Conservation (phyloP, 2,329 filamentous ascomycete genomes). For the Alternaria longipes region DNA sequence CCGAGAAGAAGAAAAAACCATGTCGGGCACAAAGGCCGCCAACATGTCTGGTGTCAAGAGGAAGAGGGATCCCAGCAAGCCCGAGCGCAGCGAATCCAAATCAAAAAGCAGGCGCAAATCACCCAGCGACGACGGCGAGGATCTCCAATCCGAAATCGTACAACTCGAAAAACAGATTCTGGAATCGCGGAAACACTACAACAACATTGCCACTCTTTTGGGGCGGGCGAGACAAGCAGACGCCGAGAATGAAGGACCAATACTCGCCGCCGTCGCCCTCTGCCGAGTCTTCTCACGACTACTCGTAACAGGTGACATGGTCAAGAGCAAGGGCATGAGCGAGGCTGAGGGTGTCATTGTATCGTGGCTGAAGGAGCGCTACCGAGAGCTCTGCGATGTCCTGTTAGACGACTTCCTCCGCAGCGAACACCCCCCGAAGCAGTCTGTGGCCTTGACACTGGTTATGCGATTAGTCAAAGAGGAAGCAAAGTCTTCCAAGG, state of each 20-base stretch:
- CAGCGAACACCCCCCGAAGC: constrained; percentile 66
- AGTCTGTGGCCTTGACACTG: constrained; percentile 77
- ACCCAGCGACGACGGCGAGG: constrained; percentile 47
- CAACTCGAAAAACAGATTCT: constrained; percentile 81
- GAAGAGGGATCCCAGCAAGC: constrained; percentile 51
- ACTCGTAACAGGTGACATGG: constrained; percentile 76
- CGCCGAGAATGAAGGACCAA: constrained; percentile 63
- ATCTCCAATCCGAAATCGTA: constrained; percentile 72
- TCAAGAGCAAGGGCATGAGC: constrained; percentile 69
- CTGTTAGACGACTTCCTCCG: constrained; percentile 68
- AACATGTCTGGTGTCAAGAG: constrained; percentile 53
- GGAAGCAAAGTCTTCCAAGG: constrained; percentile 60
- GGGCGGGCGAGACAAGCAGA: constrained; percentile 61
- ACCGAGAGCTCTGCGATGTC: constrained; percentile 73
- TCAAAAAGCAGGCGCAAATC: constrained; percentile 47
- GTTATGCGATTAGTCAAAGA: constrained; percentile 86
- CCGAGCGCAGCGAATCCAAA: constrained; percentile 52
- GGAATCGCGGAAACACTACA: constrained; percentile 89
- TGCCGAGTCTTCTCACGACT: constrained; percentile 87
- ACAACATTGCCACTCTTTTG: constrained; percentile 82
- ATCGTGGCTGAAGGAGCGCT: constrained; percentile 79
- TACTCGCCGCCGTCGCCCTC: constrained; percentile 79
- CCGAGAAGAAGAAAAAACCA: constrained; percentile 26
- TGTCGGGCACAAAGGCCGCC: constrained; percentile 47
- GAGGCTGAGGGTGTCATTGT: constrained; percentile 79